Conservation (phyloP, 2,329 filamentous ascomycete genomes). For the Gliomastix tumulicola region DNA sequence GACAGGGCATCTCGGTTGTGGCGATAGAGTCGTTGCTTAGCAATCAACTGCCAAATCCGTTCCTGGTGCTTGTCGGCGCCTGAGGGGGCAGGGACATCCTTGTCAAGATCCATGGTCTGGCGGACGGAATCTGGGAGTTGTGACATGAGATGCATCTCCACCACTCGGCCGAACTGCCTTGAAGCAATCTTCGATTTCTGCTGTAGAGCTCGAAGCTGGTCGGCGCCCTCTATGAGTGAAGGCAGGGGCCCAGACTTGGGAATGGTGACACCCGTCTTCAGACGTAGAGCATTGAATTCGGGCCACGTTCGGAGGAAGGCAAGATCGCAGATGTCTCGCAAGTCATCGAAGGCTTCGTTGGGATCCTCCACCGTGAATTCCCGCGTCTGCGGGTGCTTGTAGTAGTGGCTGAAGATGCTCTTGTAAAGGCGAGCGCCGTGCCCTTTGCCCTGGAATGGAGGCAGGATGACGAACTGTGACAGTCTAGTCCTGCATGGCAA, state of each 20-base stretch:
- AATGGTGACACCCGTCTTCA: constrained; percentile 45
- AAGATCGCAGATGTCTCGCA: constrained; percentile 71
- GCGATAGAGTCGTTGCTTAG: constrained; percentile 70
- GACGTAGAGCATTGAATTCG: constrained; percentile 47
- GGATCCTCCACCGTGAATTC: constrained; percentile 95
- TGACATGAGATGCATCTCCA: constrained; percentile 70
- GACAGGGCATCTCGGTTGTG: constrained; percentile 67
- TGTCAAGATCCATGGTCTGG: constrained; percentile 37
- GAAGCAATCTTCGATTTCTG: constrained; percentile 62
- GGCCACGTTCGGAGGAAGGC: constrained; percentile 53
- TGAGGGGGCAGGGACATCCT: constrained; percentile 33
- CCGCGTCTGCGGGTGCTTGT: constrained; percentile 59
- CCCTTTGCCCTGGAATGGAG: constrained; percentile 75
- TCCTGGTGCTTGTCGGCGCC: constrained; percentile 56
- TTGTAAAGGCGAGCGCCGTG: constrained; percentile 78
- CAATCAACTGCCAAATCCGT: constrained; percentile 64
- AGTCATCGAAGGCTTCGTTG: constrained; percentile 75
- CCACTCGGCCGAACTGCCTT: constrained; percentile 67
- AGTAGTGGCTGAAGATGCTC: constrained; percentile 65
- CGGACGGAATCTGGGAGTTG: constrained; percentile 49
- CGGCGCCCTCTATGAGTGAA: constrained; percentile 49
- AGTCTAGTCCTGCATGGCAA: constrained; percentile 76
- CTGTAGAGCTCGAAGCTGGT: constrained; percentile 49
- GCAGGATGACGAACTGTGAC: constrained; percentile 88
- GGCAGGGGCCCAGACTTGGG: constrained; percentile 40